phyloP scores from a whole-genome alignment of 2,329 filamentous ascomycete species.

The Cercospora nicotianae region DNA sequence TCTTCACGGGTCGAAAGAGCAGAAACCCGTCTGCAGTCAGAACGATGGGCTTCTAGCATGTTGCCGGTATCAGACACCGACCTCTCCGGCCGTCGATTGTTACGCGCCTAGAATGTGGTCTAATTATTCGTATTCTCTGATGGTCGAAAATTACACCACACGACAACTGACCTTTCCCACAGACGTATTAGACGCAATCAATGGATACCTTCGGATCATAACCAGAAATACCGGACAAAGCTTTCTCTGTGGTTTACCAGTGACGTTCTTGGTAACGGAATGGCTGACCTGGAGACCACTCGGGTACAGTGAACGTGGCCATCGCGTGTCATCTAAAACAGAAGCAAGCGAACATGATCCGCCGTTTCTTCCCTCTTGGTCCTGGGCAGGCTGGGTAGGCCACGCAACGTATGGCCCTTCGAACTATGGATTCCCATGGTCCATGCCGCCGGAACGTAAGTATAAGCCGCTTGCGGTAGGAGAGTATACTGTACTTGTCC shows the following conservation, averaged over 20 bases:
- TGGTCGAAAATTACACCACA: background rate
- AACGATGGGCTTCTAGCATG: background rate
- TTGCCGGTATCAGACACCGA: background rate
- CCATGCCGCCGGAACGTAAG: no score
- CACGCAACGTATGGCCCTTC: no score
- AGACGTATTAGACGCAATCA: background rate
- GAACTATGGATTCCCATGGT: background rate
- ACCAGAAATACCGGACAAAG: background rate
- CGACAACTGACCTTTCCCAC: background rate
- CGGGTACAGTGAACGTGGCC: background rate
- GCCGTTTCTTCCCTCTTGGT: background rate
- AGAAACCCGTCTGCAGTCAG: background rate
- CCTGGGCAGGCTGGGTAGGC: background rate
- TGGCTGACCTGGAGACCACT: background rate
- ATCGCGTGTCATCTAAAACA: no score
- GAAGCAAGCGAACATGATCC: background rate
- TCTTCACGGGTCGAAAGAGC: background rate
- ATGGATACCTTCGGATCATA: background rate
- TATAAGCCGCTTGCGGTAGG: background rate
- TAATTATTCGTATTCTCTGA: background rate
- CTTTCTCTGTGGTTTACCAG: background rate
- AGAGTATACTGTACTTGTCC: background rate
- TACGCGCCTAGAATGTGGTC: no score
- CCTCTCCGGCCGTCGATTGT: no score
- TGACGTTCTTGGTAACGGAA: background rate